phyloP scores from a whole-genome alignment of 2,329 filamentous ascomycete species.

The Emericellopsis atlantica region DNA sequence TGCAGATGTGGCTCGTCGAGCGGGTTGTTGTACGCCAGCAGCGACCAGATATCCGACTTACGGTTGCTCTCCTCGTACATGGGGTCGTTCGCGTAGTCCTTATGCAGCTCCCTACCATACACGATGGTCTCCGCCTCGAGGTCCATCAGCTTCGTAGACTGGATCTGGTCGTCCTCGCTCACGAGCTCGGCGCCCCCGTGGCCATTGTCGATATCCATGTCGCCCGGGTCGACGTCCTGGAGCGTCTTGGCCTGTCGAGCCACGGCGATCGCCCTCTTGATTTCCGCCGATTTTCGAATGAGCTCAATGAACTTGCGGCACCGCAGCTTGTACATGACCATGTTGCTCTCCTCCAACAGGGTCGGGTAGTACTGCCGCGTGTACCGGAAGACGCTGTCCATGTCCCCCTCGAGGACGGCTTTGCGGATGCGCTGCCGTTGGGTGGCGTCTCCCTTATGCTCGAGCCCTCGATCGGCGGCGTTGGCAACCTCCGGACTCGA shows the following conservation, averaged over 20 bases:
- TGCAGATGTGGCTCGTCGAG: constrained; percentile 61
- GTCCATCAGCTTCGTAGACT: constrained; percentile 16
- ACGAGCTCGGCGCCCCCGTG: not conserved
- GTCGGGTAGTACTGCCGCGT: constrained; percentile 68
- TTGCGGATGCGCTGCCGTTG: constrained; percentile 77
- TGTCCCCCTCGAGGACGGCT: constrained; percentile 82
- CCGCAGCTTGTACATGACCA: constrained; percentile 76
- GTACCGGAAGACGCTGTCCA: constrained; percentile 77
- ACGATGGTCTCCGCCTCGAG: constrained; percentile 58
- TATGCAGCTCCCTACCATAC: constrained; percentile 68
- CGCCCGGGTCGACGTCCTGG: constrained; percentile 11
- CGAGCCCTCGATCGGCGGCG: constrained; percentile 51
- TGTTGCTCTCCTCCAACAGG: constrained; percentile 67
- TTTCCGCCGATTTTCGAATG: constrained; percentile 62
- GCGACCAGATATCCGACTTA: constrained; percentile 72
- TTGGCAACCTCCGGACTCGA: constrained; percentile 11
- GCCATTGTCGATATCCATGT: not conserved
- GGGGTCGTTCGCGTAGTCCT: constrained; percentile 60
- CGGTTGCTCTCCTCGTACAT: constrained; percentile 51
- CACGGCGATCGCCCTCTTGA: constrained; percentile 28
- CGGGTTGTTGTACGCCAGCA: constrained; percentile 79
- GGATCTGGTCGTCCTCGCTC: not conserved
- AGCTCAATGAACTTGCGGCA: constrained; percentile 95
- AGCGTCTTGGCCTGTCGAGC: not conserved
- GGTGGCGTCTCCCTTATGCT: constrained; percentile 75